Evolutionary conservation across 2,329 filamentous ascomycete species (phyloP).

Genomic region (Fusarium napiforme): DNA sequence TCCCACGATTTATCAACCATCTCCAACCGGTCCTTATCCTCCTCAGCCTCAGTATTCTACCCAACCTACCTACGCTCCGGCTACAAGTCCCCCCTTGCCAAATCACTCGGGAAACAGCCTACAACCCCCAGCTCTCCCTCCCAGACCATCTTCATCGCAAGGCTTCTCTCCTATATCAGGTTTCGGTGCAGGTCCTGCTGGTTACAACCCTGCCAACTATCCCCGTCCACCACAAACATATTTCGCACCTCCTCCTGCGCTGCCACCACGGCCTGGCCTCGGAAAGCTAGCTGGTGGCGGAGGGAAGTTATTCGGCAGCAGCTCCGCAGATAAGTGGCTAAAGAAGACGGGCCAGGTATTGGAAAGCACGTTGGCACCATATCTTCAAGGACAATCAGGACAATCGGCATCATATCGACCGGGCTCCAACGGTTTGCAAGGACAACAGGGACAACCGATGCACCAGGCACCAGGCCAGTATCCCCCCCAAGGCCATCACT

Average conservation of each 20-base stretch:
- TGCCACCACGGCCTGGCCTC: constrained; percentile 32
- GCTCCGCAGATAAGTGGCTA: constrained; percentile 50
- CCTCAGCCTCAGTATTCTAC: constrained; percentile 38
- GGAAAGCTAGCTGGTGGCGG: constrained; percentile 32
- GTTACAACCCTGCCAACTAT: constrained; percentile 42
- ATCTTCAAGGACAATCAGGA: constrained; percentile 40
- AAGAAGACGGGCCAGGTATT: constrained; percentile 51
- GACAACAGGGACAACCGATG: constrained; percentile 22
- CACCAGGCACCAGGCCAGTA: constrained; percentile 16
- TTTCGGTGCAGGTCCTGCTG: constrained; percentile 38
- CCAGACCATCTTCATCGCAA: constrained; percentile 41
- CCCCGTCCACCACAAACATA: constrained; percentile 49
- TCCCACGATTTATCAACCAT: constrained; percentile 21
- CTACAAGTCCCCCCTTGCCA: constrained; percentile 11
- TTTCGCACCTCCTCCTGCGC: constrained; percentile 43
- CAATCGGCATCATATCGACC: constrained; percentile 26
- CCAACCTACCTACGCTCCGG: constrained; percentile 38
- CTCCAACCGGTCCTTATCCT: constrained; percentile 20
- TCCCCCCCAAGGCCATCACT: constrained; percentile 19
- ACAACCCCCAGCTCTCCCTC: constrained; percentile 44
- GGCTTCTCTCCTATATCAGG: constrained; percentile 21
- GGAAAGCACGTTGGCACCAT: constrained; percentile 49
- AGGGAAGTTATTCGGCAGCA: constrained; percentile 48
- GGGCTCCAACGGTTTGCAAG: constrained; percentile 16
- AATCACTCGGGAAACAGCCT: constrained; percentile 22